Percentiles rank a stretch among this genome's conserved stretches.
These are phyloP conservation scores for Coprinopsis cinerea DNA, from an alignment of 768 basidiomycete genomes.

Conservation along the genomic window DNA sequence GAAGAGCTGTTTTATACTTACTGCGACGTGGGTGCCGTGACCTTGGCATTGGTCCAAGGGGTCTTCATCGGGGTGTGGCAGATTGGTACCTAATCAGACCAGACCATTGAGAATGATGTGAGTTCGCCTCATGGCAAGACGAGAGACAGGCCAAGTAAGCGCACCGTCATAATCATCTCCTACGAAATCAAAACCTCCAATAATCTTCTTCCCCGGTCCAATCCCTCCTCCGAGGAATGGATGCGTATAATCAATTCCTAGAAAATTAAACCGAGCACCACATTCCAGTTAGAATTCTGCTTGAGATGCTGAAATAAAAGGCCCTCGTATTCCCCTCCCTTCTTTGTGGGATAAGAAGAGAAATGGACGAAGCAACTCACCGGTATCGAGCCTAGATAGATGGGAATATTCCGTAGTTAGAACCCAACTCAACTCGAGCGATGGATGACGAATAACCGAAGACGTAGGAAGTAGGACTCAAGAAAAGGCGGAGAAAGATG, in stretches of 20 bases:
- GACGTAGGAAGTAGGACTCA: neutral
- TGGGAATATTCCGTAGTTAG: neutral
- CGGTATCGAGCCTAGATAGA: constrained; percentile 42
- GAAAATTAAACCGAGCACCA: too few species aligned
- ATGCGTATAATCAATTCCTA: constrained; percentile 51
- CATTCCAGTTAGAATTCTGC: too few species aligned
- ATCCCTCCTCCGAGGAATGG: constrained; percentile 49
- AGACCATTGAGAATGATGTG: neutral
- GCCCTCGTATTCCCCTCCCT: too few species aligned
- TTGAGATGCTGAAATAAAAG: too few species aligned
- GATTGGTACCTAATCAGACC: constrained; percentile 34
- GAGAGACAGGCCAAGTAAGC: too few species aligned
- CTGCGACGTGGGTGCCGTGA: constrained; percentile 54
- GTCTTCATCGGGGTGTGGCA: constrained; percentile 43
- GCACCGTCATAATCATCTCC: constrained; percentile 47
- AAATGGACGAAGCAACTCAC: constrained; percentile 17
- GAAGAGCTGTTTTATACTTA: constrained; percentile 21
- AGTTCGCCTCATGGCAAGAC: neutral
- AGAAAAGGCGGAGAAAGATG: neutral
- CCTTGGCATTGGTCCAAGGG: constrained; percentile 49
- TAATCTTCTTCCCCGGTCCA: constrained; percentile 47
- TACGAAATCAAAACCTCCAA: constrained; percentile 54
- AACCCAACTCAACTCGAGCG: neutral
- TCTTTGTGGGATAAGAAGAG: neutral
- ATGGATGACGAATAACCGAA: neutral